Conservation (phyloP, 345 rosid species). For the Eucalyptus cladocalyx region DNA sequence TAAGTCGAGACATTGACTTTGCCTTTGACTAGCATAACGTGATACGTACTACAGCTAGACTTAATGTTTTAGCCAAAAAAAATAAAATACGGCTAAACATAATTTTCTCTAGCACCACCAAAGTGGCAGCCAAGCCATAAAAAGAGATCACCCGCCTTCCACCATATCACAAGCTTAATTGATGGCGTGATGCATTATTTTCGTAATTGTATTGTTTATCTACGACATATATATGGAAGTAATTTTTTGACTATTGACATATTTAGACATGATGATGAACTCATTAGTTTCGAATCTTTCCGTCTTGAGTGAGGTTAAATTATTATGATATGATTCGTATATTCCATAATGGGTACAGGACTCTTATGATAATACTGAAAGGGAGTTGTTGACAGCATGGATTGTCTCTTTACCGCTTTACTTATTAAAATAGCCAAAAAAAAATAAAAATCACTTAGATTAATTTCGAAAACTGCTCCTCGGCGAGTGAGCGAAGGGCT, state of each 20-base stretch:
- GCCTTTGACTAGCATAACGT: neutral
- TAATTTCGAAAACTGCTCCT: neutral
- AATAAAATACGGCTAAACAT: too few species aligned
- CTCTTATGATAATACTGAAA: too few species aligned
- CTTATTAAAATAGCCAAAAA: neutral
- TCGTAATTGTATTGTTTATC: neutral
- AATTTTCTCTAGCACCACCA: neutral
- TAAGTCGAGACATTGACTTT: neutral
- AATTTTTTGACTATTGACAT: neutral
- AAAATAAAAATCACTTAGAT: neutral
- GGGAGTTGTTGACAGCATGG: neutral
- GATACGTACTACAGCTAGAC: neutral
- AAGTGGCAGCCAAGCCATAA: neutral
- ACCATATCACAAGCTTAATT: neutral
- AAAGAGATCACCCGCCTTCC: neutral
- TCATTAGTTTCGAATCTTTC: neutral
- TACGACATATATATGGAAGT: accelerated
- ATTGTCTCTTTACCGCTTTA: neutral
- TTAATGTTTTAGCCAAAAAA: neutral
- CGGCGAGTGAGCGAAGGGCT: neutral
- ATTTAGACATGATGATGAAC: too few species aligned
- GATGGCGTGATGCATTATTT: neutral
- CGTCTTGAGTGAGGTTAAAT: neutral
- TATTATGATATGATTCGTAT: neutral
- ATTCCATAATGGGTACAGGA: neutral